A percentile compares a stretch with the other conserved stretches of the same genome.
phyloP scores from a whole-genome alignment of 106 monocot species.

The Apostasia shenzhenica region DNA sequence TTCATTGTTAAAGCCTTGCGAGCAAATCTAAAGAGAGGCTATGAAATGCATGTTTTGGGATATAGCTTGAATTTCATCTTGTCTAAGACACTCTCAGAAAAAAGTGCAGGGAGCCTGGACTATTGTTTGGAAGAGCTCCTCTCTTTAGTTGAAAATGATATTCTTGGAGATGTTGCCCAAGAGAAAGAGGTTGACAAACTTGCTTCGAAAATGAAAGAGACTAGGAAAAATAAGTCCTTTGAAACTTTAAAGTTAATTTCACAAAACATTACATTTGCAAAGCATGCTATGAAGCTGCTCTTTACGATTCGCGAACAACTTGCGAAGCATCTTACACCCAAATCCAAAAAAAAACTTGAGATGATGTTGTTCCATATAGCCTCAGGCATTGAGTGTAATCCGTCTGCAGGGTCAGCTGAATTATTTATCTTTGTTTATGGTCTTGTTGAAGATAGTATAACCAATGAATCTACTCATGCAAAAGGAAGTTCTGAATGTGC shows the following conservation, averaged over 20 bases:
- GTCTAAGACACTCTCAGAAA: conserved; percentile 28
- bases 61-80: conserved; percentile 81
- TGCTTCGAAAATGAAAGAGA: conserved; percentile 98
- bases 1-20: conserved; percentile 61
- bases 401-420: conserved; percentile 45
- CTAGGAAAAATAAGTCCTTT: conserved; percentile 74
- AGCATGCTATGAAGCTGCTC: conserved; percentile 59
- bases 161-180: conserved; percentile 83
- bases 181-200: conserved; percentile 93
- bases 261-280: conserved; percentile 74
- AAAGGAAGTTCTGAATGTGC: conserved; percentile 4
- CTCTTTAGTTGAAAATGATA: conserved; percentile 60
- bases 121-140: conserved; percentile 90
- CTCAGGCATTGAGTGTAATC: conserved; percentile 67
- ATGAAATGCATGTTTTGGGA: conserved; percentile 85
- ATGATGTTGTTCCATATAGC: conserved; percentile 69
- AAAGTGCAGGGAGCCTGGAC: conserved; percentile 48
- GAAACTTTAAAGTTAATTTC: conserved; percentile 72
- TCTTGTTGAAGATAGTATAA: conserved; percentile 62
- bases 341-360: conserved; percentile 54
- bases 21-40: conserved; percentile 80
- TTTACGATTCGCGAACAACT: conserved; percentile 45
- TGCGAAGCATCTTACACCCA: conserved; percentile 48
- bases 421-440: conserved; percentile 83
- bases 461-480: conserved; percentile 1